Evolutionary conservation across 495 filamentous ascomycete genomes (phyloP).

Genomic region (Xylaria flabelliformis): DNA sequence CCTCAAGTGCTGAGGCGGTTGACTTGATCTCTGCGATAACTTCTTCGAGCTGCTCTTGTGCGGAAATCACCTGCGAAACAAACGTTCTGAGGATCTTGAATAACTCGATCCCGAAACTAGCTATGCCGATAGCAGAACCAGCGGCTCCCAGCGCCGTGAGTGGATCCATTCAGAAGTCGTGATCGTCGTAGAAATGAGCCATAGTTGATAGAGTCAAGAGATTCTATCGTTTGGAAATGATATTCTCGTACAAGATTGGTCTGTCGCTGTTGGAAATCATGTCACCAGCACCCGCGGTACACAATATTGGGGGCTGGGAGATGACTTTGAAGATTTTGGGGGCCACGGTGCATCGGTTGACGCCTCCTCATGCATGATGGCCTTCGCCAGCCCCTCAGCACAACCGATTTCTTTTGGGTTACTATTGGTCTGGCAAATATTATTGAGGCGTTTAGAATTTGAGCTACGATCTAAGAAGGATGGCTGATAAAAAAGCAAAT

Average conservation of each 20-base stretch:
- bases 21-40: slow-evolving; percentile 5
- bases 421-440: neutral
- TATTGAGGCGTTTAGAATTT: neutral
- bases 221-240: neutral
- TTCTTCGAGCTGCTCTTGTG: slow-evolving; percentile 4
- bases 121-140: slow-evolving; percentile 1
- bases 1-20: neutral
- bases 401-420: neutral
- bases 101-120: neutral
- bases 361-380: slow-evolving; percentile 1
- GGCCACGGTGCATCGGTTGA: neutral
- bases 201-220: neutral
- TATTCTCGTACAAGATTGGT: neutral
- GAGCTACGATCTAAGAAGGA: neutral
- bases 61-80: neutral
- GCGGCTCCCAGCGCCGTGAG: neutral
- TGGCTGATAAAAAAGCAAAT: neutral
- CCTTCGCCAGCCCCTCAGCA: neutral
- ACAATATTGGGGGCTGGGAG: no score
- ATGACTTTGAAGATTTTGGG: neutral
- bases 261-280: neutral
- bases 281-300: neutral
- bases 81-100: neutral
- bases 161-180: neutral
- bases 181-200: neutral